A percentile compares a stretch with the other conserved stretches of the same genome.
phyloP scores from a whole-genome alignment of 257 asterid species.

The Rubia yunnanensis region DNA sequence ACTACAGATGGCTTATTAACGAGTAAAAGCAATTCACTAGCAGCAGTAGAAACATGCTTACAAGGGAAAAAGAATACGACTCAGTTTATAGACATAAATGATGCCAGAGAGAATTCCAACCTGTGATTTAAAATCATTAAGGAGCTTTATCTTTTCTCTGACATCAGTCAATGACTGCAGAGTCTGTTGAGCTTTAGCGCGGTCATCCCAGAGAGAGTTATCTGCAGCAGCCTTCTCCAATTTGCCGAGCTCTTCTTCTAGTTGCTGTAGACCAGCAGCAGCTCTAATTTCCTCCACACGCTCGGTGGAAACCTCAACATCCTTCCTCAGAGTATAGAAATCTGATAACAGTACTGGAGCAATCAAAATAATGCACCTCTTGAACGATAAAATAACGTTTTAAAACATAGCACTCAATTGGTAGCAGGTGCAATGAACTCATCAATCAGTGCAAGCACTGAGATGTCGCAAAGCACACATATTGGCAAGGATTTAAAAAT shows the following conservation, averaged over 20 bases:
- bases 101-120: constrained; percentile 24
- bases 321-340: constrained; percentile 77
- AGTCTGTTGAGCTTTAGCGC: constrained; percentile 79
- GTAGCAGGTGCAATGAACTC: neutral
- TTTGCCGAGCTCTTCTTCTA: constrained; percentile 51
- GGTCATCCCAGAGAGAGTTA: constrained; percentile 92
- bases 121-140: constrained; percentile 79
- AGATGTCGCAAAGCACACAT: neutral
- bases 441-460: neutral
- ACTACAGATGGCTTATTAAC: no score
- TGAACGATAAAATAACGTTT: neutral
- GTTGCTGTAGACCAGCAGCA: constrained; percentile 66
- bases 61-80: neutral
- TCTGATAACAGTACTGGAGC: constrained; percentile 38
- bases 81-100: neutral
- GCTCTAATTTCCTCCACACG: constrained; percentile 81
- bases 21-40: no score
- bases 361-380: neutral
- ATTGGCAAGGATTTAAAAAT: neutral
- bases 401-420: no score
- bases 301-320: constrained; percentile 50
- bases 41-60: neutral
- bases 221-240: constrained; percentile 81
- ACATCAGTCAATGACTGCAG: constrained; percentile 85
- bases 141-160: constrained; percentile 80